phyloP scores from a whole-genome alignment of 768 basidiomycete genomes.

The Lactarius sp. region DNA sequence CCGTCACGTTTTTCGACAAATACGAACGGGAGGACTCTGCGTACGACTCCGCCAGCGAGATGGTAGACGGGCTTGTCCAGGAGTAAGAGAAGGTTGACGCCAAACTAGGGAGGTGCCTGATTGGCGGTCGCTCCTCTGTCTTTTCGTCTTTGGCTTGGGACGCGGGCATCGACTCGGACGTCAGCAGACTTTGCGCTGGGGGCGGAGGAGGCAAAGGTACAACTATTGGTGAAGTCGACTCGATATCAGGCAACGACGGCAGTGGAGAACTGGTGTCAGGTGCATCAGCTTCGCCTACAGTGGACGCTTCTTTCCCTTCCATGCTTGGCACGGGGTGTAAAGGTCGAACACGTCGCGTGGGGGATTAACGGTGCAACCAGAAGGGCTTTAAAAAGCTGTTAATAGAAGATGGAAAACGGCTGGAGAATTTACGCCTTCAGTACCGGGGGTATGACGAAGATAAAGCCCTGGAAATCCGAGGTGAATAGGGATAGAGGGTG shows the following conservation, averaged over 20 bases:
- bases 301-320: constrained; percentile 42
- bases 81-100: constrained; percentile 23
- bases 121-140: constrained; percentile 4
- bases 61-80: constrained; percentile 35
- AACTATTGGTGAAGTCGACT: constrained; percentile 8
- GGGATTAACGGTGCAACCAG: too few relatives aligned
- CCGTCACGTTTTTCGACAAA: constrained; percentile 42
- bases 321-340: too few relatives aligned
- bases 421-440: too few relatives aligned
- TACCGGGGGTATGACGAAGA: too few relatives aligned
- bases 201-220: background rate
- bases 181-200: background rate
- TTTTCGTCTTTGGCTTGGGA: constrained; percentile 14
- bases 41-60: constrained; percentile 40
- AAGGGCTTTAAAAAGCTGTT: too few relatives aligned
- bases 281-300: constrained; percentile 24
- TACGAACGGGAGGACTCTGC: constrained; percentile 76
- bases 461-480: too few relatives aligned
- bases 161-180: background rate
- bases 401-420: too few relatives aligned
- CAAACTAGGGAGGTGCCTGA: constrained; percentile 22
- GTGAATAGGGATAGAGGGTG: too few relatives aligned
- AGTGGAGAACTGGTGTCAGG: constrained; percentile 25
- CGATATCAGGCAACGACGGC: constrained; percentile 22
- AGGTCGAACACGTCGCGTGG: too few relatives aligned